Evolutionary conservation across 345 rosid species (phyloP), one percentile per base, ranked within the genome.

Genomic region (Crucihimalaya himalaica): DNA sequence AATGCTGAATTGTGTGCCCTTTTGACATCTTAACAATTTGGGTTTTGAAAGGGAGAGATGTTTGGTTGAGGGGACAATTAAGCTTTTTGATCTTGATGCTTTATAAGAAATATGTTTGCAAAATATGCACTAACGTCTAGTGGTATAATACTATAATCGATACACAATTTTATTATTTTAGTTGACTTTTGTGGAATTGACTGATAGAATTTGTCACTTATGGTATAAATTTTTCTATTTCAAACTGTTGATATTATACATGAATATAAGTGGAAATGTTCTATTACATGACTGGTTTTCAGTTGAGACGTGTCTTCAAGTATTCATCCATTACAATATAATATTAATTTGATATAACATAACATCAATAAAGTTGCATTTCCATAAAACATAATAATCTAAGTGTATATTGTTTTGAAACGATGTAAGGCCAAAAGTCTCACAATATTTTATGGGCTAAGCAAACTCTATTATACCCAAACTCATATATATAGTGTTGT

Each of bases 1-100:
- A 79, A 40, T 74, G 84, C 4, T 34, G 10, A 63, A 76, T 27
- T 43, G 56, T 69, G 23, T 54, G n/a, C n/a, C n/a, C n/a, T n/a
- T n/a, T 32, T 54, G 65, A 43, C 63, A 74, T 35, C 13, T n/a
- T n/a, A n/a, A n/a, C n/a, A n/a, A n/a, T n/a, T n/a, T n/a, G n/a
- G n/a, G n/a, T n/a, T n/a, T n/a, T n/a, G 48, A 35, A 48, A 6
- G 8, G 8, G 20, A 48, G 47, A 31, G 21, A 37, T n/a, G 32
- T 1, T 39, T 31, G 15, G 23, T 31, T 31, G 0, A 13, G 59
- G 20, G 14, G 6, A 32, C 46, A 15, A 66, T n/a, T n/a, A 66
- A 19, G 47, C 0, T 16, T 68, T 39, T 63, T 25, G 39, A 21
- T 63, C 29, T n/a, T 40, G 34, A 18, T 72, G 51, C 21, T 40